phyloP scores from a whole-genome alignment of 176 grass and related monocot species.

The Avena eriantha region DNA sequence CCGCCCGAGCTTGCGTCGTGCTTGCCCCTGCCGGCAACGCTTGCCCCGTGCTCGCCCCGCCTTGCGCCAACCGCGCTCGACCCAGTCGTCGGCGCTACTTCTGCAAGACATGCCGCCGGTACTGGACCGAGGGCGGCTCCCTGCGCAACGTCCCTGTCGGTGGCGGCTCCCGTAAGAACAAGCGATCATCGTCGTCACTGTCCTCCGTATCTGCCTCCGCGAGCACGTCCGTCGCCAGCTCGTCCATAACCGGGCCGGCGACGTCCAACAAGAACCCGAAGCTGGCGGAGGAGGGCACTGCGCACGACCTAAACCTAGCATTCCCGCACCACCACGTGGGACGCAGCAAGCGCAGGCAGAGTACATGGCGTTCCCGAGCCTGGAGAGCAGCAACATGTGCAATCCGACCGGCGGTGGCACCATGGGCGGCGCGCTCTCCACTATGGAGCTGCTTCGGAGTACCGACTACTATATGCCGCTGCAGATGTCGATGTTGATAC shows the following conservation, averaged over 20 bases:
- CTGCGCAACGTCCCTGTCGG: slow-evolving; percentile 93
- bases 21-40: too few relatives aligned
- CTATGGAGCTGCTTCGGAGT: slow-evolving; percentile 90
- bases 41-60: too few relatives aligned
- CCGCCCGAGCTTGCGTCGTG: too few relatives aligned
- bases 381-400: slow-evolving; percentile 71
- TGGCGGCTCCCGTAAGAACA: slow-evolving; percentile 95
- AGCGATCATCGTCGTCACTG: slow-evolving; percentile 62
- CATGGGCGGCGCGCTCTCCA: slow-evolving; percentile 66
- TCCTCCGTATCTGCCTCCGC: slow-evolving; percentile 35
- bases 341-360: slow-evolving; percentile 40
- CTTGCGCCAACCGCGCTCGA: too few relatives aligned
- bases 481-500: slow-evolving; percentile 64
- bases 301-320: slow-evolving; percentile 86
- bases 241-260: slow-evolving; percentile 43
- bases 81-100: too few relatives aligned
- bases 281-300: slow-evolving; percentile 58
- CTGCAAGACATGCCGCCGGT: slow-evolving; percentile 96
- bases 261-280: slow-evolving; percentile 63
- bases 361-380: slow-evolving; percentile 69
- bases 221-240: slow-evolving; percentile 31
- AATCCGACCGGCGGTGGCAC: slow-evolving; percentile 25
- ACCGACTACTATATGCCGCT: slow-evolving; percentile 65
- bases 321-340: slow-evolving; percentile 70
- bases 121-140: slow-evolving; percentile 95